Base-by-base conservation (phyloP, 495 filamentous ascomycete genomes). In the Aspergillus cristatus region DNA sequence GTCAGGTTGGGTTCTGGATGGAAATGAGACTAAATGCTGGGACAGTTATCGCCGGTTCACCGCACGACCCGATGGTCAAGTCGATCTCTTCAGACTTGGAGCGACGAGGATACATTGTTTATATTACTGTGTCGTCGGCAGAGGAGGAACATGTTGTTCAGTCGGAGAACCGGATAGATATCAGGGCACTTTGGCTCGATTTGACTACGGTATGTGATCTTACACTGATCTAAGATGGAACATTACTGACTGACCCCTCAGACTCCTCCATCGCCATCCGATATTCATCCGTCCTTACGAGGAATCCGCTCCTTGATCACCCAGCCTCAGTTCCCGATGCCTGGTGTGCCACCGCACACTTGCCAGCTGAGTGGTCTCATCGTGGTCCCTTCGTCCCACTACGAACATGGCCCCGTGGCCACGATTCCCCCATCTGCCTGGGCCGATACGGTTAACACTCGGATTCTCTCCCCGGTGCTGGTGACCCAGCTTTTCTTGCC, bases 71-170 rank as follows among this genome's bases (percentile, higher is more conserved):
- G 14, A 68, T 94, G 48, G 86, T 84, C 1, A 74, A 78, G 42
- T 82, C 84, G 12, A 74, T 98, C 40, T 76, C 85, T 1, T 53
- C 84, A 18, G 93, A 97, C 49, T 54, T 98, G 39, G 91, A 97
- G 57, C 74, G 87, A 35, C 76, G 88, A 35, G 93, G 93, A 11
- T 97, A 94, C 53, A 84, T 97, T 32, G 88, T 97, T 15, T 97
- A 84, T 51, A 67, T 98, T 34, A 82, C 91, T 0, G 87, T 85
- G 42, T 80, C 72, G 40, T 82, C 75, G 7, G 56, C 74, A 31
- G 82, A 91, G 34, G 93, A 97, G 44, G 93, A 97, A 47, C 71
- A 82, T 11, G 58, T 79, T 24, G 78, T 97, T 18, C 78, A 84
- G 35, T 71, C 74, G 26, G 74, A 93, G 51, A 73, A 81, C 13